Base-by-base conservation (phyloP, 176 grass and related monocot genomes). In the Panicum miliaceum region DNA sequence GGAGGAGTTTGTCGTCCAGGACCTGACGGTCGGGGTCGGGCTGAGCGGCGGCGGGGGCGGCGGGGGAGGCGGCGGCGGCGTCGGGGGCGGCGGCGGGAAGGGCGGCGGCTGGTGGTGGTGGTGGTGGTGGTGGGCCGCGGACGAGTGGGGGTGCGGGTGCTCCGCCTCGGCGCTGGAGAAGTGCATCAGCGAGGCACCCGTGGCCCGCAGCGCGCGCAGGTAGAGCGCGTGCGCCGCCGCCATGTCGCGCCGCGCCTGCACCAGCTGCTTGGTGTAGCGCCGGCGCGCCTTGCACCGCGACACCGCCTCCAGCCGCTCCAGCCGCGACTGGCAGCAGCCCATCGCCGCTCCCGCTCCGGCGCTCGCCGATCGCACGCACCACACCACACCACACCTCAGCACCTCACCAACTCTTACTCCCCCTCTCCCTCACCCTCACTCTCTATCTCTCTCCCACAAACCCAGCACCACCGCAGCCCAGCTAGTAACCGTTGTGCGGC, bases 231-330 rank as follows among this genome's bases (percentile, higher is more conserved):
- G 96, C n/a, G 91, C 85, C 19, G 93, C 90, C 22, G 96, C 96
- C 60, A 95, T 86, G 78, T 88, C 93, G 38, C 89, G 67, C 12
- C 96, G 89, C 57, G 91, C 96, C 88, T 85, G 81, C 50, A 95
- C 96, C 9, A 98, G 91, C 48, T 98, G 96, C 86, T 90, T 98
- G 64, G 92, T 95, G 93, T 95, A 98, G 14, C 96, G 79, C 35
- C 91, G 61, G 19, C 96, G 86, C 57, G 92, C 93, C 89, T 98
- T 98, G 93, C 96, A 98, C 22, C 96, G 83, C 47, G 96, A 93
- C 47, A 98, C 96, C 26, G 89, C 91, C 80, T 98, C 96, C 79
- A 90, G 85, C 50, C 91, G 72, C 83, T 98, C 96, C 68, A 98
- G 68, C 87, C 91, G 72, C 45, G 96, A 98, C 79, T 95, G 91